Evolutionary conservation across 2,329 filamentous ascomycete species (phyloP), one percentile per base, ranked within the genome.

Genomic region (Fusarium albidum): DNA sequence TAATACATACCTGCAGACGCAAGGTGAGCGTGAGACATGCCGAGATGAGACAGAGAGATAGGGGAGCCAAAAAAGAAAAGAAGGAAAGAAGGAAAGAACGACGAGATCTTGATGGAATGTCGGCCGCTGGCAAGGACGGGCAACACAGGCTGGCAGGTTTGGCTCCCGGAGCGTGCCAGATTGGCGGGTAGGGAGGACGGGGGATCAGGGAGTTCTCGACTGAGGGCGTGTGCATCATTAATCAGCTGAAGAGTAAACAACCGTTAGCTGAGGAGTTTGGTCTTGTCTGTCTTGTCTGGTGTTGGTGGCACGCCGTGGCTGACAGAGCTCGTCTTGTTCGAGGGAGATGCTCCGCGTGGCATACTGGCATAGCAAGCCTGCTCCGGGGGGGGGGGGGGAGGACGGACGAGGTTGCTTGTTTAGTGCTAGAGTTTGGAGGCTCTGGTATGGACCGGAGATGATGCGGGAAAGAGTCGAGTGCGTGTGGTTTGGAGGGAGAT

Each of bases 321-420:
- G 44, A n/a, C 52, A 55, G 52, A 21, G 42, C 42, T 29, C 54
- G 60, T 44, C 57, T 61, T 33, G 15, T 46, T 60, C 28, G 29
- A 43, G 52, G 44, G 25, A 13, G 40, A 61, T 35, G 34, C 32
- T n/a, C 57, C 57, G 57, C 57, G 57, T 60, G 57, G 57, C 57
- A 59, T 55, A 21, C 57, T 60, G 57, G 57, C 57, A 59, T 55
- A 21, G 53, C 34, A 47, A 38, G 33, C 37, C 48, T 21, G 31
- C 32, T 34, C 32, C 32, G 32, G 14, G n/a, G 15, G 35, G 25
- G 28, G 40, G 57, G 53, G 50, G 32, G 14, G n/a, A 27, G 35
- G 25, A 37, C 44, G 57, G 53, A 55, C 44, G 17, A 45, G 32
- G 40, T 43, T 54, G 47, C 52, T 60, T 29, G n/a, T 61, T 54